Evolutionary conservation across 2,329 filamentous ascomycete genomes (phyloP).

Genomic region (Alternaria viburni): DNA sequence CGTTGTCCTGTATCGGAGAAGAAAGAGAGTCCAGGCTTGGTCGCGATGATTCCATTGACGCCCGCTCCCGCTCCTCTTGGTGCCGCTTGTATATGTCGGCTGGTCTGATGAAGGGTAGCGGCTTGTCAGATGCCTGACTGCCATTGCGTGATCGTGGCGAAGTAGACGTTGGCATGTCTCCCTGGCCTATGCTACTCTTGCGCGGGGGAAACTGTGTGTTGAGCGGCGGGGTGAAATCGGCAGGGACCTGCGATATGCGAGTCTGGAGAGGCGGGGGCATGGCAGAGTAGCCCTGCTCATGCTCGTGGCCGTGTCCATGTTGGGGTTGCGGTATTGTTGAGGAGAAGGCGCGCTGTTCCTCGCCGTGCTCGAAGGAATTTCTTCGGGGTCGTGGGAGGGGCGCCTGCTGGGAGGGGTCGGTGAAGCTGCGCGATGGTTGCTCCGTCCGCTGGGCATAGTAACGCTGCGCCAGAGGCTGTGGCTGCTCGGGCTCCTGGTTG

Average conservation of each 20-base stretch:
- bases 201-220: conserved; percentile 62
- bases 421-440: conserved; percentile 46
- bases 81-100: conserved; percentile 78
- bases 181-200: conserved; percentile 66
- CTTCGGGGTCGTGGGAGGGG: conserved; percentile 40
- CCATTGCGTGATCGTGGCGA: conserved; percentile 37
- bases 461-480: conserved; percentile 50
- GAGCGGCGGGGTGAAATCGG: conserved; percentile 32
- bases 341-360: conserved; percentile 60
- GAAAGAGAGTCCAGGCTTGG: conserved; percentile 63
- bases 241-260: conserved; percentile 49
- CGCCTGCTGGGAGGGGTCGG: conserved; percentile 47
- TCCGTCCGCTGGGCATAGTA: conserved; percentile 48
- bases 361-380: conserved; percentile 63
- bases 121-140: conserved; percentile 53
- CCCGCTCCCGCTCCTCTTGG: conserved; percentile 67
- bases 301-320: conserved; percentile 30
- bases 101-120: conserved; percentile 71
- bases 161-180: conserved; percentile 28
- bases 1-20: conserved; percentile 30
- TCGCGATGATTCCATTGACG: conserved; percentile 63
- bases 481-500: conserved; percentile 51
- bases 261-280: conserved; percentile 58
- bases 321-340: conserved; percentile 33
- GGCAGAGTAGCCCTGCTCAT: conserved; percentile 51